These are phyloP conservation scores for Solanum piurae DNA, from an alignment of 257 asterid species.

Conservation along the genomic window DNA sequence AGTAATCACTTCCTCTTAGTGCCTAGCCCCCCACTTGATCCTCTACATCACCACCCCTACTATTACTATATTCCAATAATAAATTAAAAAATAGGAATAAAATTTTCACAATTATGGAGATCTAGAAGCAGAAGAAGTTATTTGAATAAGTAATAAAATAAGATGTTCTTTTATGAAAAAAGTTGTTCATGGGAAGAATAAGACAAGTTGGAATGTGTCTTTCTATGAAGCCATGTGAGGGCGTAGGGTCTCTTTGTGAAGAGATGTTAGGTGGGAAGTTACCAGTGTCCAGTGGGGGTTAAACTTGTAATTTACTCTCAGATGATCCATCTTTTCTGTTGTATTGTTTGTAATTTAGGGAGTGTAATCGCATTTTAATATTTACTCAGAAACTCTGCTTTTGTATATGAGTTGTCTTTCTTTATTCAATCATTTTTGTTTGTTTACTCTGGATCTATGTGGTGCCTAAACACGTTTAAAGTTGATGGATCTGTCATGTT, in stretches of 20 bases:
- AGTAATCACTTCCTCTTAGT: constrained; percentile 12
- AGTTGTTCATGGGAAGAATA: background rate
- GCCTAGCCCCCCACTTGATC: background rate
- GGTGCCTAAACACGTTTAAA: background rate
- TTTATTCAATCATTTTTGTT: background rate
- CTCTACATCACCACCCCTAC: background rate
- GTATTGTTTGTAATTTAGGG: constrained; percentile 6
- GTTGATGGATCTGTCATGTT: background rate
- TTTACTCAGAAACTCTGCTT: background rate
- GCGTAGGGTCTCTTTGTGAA: background rate
- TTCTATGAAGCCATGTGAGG: constrained; percentile 10
- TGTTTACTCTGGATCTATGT: background rate
- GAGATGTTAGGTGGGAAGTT: background rate
- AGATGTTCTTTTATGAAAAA: background rate
- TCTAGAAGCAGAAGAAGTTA: background rate
- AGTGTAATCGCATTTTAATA: background rate
- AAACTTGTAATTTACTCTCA: background rate
- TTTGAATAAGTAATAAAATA: background rate
- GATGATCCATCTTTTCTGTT: background rate
- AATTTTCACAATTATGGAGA: background rate
- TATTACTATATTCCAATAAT: background rate
- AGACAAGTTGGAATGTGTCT: background rate
- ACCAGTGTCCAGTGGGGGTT: background rate
- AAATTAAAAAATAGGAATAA: background rate
- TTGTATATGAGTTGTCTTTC: background rate